phyloP scores from a whole-genome alignment of 1,284 basidiomycete genomes.

The Entoloma clypeatum region DNA sequence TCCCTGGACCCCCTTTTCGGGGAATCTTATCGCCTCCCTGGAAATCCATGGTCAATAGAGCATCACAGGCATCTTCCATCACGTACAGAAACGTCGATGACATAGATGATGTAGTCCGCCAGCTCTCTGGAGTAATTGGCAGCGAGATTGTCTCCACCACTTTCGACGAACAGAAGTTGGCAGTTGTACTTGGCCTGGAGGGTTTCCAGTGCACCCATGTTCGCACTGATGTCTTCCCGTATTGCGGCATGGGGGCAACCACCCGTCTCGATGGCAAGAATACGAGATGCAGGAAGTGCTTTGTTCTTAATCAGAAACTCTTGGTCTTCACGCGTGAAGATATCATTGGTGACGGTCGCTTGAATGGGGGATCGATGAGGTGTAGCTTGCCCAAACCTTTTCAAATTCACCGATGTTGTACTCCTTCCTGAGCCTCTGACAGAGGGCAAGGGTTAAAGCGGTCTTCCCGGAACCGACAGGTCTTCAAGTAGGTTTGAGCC shows the following conservation, averaged over 20 bases:
- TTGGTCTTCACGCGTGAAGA: constrained; percentile 96
- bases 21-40: constrained; percentile 98
- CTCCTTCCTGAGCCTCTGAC: constrained; percentile 74
- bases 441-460: constrained; percentile 90
- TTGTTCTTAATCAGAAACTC: constrained; percentile 94
- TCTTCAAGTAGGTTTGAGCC: constrained; percentile 36
- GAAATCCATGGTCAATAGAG: neutral
- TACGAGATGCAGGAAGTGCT: constrained; percentile 82
- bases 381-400: constrained; percentile 17
- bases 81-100: constrained; percentile 81
- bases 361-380: constrained; percentile 6
- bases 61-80: constrained; percentile 25
- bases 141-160: constrained; percentile 93
- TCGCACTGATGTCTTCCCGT: constrained; percentile 95
- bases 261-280: constrained; percentile 95
- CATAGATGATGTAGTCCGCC: constrained; percentile 97
- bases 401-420: constrained; percentile 79
- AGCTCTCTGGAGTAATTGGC: constrained; percentile 96
- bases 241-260: constrained; percentile 96
- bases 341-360: constrained; percentile 96
- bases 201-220: constrained; percentile 92
- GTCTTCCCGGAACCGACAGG: constrained; percentile 99
- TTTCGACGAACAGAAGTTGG: constrained; percentile 89
- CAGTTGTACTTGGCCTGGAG: constrained; percentile 89
- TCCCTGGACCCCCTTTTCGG: constrained; percentile 95